Evolutionary conservation across 345 rosid genomes (phyloP).

Genomic region (Pistacia integerrima): DNA sequence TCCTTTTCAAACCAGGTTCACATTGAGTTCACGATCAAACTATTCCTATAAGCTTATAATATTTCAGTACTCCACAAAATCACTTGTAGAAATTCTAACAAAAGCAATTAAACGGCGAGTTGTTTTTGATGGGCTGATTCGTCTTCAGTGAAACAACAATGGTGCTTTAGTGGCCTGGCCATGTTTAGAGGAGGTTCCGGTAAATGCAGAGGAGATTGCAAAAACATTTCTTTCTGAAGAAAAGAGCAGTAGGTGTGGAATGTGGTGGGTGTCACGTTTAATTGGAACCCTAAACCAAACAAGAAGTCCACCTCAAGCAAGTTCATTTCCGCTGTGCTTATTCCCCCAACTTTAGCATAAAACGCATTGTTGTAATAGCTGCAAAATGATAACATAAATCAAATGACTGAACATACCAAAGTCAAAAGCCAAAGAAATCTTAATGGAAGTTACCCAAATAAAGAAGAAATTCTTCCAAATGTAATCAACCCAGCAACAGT

Average conservation of each 20-base stretch:
- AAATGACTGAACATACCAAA: no score
- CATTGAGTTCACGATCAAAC: not conserved
- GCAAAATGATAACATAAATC: not conserved
- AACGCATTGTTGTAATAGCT: conserved; percentile 68
- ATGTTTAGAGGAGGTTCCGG: conserved; percentile 15
- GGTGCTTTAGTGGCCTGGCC: conserved; percentile 22
- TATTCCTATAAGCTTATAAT: not conserved
- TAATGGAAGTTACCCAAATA: no score
- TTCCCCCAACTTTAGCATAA: conserved; percentile 74
- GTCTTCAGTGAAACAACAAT: conserved; percentile 44
- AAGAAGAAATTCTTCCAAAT: no score
- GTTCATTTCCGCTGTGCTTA: conserved; percentile 71
- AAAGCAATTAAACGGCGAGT: conserved; percentile 37
- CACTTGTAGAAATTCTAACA: not conserved
- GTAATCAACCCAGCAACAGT: conserved; percentile 28
- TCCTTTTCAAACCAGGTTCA: conserved; percentile 10
- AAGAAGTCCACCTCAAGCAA: conserved; percentile 75
- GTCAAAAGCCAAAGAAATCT: no score
- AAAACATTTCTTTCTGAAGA: conserved; percentile 52
- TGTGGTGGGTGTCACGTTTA: conserved; percentile 60
- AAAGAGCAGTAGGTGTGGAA: conserved; percentile 52
- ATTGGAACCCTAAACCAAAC: conserved; percentile 64
- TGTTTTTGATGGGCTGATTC: conserved; percentile 47
- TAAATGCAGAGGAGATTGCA: conserved; percentile 35
- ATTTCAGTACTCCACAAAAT: not conserved